Evolutionary conservation across 345 rosid species (phyloP).

Genomic region (Boechera divaricarpa): DNA sequence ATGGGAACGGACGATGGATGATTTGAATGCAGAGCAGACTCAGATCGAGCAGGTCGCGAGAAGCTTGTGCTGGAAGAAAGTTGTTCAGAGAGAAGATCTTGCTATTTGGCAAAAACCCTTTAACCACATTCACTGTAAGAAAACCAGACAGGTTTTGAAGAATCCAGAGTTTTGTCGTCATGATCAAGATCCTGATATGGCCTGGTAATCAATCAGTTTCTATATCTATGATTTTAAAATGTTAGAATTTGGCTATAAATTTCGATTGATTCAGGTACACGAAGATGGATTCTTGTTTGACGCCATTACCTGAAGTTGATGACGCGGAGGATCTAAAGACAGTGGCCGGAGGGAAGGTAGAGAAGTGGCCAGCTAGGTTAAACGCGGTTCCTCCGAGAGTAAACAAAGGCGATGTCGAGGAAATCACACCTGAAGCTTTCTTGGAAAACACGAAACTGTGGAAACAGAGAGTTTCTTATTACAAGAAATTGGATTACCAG

Average conservation of each 20-base stretch:
- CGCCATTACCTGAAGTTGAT: slow-evolving; percentile 78
- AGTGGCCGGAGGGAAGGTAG: slow-evolving; percentile 70
- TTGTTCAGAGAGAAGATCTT: slow-evolving; percentile 64
- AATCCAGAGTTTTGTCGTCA: slow-evolving; percentile 71
- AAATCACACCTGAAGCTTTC: slow-evolving; percentile 60
- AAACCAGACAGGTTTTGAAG: slow-evolving; percentile 58
- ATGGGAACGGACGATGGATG: slow-evolving; percentile 71
- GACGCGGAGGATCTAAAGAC: slow-evolving; percentile 52
- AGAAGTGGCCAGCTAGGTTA: slow-evolving; percentile 86
- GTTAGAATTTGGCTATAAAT: neutral
- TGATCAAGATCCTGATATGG: slow-evolving; percentile 70
- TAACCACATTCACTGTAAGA: slow-evolving; percentile 78
- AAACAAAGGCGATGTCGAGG: slow-evolving; percentile 56
- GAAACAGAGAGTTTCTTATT: slow-evolving; percentile 69
- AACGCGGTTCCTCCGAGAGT: slow-evolving; percentile 81
- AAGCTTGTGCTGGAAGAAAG: slow-evolving; percentile 88
- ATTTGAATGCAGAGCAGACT: slow-evolving; percentile 65
- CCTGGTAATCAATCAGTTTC: slow-evolving; percentile 60
- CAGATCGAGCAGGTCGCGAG: slow-evolving; percentile 63
- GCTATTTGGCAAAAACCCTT: slow-evolving; percentile 92
- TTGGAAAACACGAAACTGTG: slow-evolving; percentile 65
- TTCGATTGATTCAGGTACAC: slow-evolving; percentile 60
- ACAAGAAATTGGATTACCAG: slow-evolving; percentile 71
- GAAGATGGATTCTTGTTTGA: slow-evolving; percentile 79
- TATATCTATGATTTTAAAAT: neutral